Percentiles rank a stretch among this genome's conserved stretches.
phyloP scores from a whole-genome alignment of 2,329 filamentous ascomycete genomes.

The Fusarium devonianum region DNA sequence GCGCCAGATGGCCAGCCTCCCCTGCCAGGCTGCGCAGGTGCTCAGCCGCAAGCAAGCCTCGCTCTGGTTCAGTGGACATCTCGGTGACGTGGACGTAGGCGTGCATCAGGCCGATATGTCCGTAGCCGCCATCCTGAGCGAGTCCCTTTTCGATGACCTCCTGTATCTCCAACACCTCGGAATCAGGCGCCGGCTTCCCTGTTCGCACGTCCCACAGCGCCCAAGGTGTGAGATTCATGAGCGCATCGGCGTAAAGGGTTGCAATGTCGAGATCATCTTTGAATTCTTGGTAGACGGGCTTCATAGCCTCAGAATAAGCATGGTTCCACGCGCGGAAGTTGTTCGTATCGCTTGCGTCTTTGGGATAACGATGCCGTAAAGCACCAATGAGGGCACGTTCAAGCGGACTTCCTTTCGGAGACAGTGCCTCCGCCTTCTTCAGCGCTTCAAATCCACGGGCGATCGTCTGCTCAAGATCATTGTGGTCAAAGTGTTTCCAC shows the following conservation, averaged over 20 bases:
- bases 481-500: conserved; percentile 55
- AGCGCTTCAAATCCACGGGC: conserved; percentile 14
- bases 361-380: conserved; percentile 67
- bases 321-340: conserved; percentile 50
- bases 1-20: conserved; percentile 71
- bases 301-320: conserved; percentile 44
- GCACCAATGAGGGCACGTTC: conserved; percentile 72
- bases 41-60: conserved; percentile 66
- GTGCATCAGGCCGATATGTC: conserved; percentile 76
- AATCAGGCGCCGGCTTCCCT: conserved; percentile 43
- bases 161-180: conserved; percentile 46
- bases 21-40: conserved; percentile 68
- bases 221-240: conserved; percentile 55
- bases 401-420: conserved; percentile 35
- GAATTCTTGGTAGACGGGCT: conserved; percentile 43
- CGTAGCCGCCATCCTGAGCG: conserved; percentile 46
- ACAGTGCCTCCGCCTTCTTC: conserved; percentile 23
- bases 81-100: conserved; percentile 82
- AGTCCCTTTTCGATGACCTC: conserved; percentile 57
- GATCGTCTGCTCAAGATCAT: conserved; percentile 34
- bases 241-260: conserved; percentile 45
- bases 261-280: conserved; percentile 47
- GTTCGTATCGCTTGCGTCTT: conserved; percentile 49
- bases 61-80: conserved; percentile 70
- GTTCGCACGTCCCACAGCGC: conserved; percentile 50